Conservation (phyloP, 768 basidiomycete genomes). For the Gyrodon lividus region DNA sequence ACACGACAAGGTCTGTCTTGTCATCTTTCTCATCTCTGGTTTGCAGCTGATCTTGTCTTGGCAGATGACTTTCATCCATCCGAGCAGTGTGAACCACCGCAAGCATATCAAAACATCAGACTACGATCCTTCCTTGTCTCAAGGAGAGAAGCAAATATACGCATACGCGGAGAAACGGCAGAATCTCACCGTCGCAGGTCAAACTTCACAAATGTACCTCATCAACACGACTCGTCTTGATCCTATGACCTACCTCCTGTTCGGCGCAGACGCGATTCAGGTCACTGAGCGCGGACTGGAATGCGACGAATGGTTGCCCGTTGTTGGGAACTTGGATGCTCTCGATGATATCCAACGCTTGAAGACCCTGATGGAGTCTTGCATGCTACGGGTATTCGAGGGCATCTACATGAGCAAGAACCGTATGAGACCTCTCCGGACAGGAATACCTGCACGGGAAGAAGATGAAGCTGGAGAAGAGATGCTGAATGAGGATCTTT, state of each 20-base stretch:
- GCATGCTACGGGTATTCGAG: slow-evolving; percentile 88
- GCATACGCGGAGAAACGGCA: slow-evolving; percentile 84
- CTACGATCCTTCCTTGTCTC: slow-evolving; percentile 14
- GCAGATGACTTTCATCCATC: slow-evolving; percentile 77
- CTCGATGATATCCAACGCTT: slow-evolving; percentile 83
- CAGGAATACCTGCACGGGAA: slow-evolving; percentile 39
- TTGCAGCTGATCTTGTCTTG: slow-evolving; percentile 8
- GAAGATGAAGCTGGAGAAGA: slow-evolving; percentile 61
- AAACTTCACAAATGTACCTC: slow-evolving; percentile 62
- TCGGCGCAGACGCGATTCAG: slow-evolving; percentile 79
- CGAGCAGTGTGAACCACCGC: slow-evolving; percentile 80
- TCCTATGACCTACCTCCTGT: slow-evolving; percentile 85
- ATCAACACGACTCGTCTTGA: slow-evolving; percentile 83
- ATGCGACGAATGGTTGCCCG: slow-evolving; percentile 89
- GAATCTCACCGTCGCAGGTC: slow-evolving; percentile 54
- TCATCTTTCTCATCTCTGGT: slow-evolving; percentile 4
- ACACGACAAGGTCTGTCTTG: slow-evolving; percentile 70
- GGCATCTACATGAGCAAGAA: slow-evolving; percentile 56
- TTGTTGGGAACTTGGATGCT: slow-evolving; percentile 68
- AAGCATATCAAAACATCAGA: slow-evolving; percentile 39
- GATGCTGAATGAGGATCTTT: slow-evolving; percentile 39
- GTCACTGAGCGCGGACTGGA: slow-evolving; percentile 72
- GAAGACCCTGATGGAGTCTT: slow-evolving; percentile 75
- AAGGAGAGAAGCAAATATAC: slow-evolving; percentile 69
- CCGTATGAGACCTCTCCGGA: slow-evolving; percentile 28